Base-by-base conservation (phyloP, 331 rosid genomes). In the Telfairia occidentalis region DNA sequence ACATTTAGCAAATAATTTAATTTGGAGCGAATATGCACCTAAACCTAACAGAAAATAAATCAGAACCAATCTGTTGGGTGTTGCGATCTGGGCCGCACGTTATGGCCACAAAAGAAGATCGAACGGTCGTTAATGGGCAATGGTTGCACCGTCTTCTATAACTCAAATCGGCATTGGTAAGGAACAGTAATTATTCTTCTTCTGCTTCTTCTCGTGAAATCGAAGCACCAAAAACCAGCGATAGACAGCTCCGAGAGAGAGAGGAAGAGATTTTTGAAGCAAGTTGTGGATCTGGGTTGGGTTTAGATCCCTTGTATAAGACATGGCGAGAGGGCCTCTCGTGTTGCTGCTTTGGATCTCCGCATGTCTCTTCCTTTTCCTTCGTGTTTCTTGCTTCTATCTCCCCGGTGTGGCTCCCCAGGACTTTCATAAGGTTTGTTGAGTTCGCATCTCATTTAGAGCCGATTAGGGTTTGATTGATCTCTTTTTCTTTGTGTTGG, bases 321-420 rank as follows among this genome's bases (percentile, higher is more conserved):
- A 77, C 83, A 91, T 94, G 98, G 87, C 86, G 84, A 88, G 88
- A 84, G 75, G 70, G 71, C 79, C 82, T 85, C 87, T 87, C 74
- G 83, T 90, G 81, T 48, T 76, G 78, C 84, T 84, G 71, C 87
- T 85, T 28, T 84, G 96, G 92, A 88, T 89, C 86, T 80, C 60
- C 66, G 1, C 87, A 24, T 82, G 77, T 75, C 46, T 91, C 46
- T 30, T 83, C 53, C 78, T 88, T 72, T 74, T 82, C 79, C 28
- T 81, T 43, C 89, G 70, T 59, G 84, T 72, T 82, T 82, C 82
- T 16, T 85, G 85, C 74, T 91, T 94, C 80, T 94, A 91, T 78
- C 98, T 94, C 50, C 98, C 96, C 52, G 98, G 97, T 61, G 98
- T 94, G 26, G 96, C 96, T 48, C 98, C 98, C n/a, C 90, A 88